phyloP scores from a whole-genome alignment of 2,329 filamentous ascomycete species.

The Balansia obtecta region DNA sequence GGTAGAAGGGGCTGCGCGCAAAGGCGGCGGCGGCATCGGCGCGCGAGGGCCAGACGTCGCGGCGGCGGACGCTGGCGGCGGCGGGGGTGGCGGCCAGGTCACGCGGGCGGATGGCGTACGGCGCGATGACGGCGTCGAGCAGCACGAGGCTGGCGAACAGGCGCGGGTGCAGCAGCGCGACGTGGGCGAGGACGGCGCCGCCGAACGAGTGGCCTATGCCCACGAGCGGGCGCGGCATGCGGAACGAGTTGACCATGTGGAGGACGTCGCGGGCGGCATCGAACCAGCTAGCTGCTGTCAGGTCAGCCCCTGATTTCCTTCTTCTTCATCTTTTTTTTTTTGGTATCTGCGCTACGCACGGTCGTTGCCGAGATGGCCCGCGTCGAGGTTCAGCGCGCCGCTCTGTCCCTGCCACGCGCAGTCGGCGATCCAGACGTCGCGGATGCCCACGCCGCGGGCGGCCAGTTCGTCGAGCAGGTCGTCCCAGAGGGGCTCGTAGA shows the following conservation, averaged over 20 bases:
- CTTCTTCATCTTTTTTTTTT: too few relatives aligned
- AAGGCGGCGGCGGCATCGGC: conserved; percentile 55
- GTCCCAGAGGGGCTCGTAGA: conserved; percentile 88
- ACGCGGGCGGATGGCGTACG: conserved; percentile 25
- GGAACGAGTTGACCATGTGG: conserved; percentile 75
- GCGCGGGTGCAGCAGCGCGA: conserved; percentile 68
- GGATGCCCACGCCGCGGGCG: conserved; percentile 62
- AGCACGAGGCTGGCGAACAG: conserved; percentile 64
- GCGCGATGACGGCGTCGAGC: conserved; percentile 70
- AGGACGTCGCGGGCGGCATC: conserved; percentile 78
- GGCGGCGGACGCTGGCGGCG: conserved; percentile 54
- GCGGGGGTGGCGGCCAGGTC: conserved; percentile 29
- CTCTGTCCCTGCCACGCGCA: conserved; percentile 76
- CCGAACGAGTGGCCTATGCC: conserved; percentile 88
- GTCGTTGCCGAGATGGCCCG: conserved; percentile 59
- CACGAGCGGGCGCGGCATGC: conserved; percentile 65
- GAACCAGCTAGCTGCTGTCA: conserved; percentile 58
- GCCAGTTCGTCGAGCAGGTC: conserved; percentile 54
- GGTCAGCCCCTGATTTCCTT: too few relatives aligned
- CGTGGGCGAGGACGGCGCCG: conserved; percentile 56
- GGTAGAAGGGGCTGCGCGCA: conserved; percentile 56
- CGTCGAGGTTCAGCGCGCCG: conserved; percentile 61
- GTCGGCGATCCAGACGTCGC: conserved; percentile 83
- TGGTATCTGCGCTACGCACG: conserved; percentile 46
- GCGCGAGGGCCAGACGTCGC: conserved; percentile 74